Percentiles rank a stretch among this genome's conserved stretches.
phyloP scores from a whole-genome alignment of 139 green algal genomes.

The Micromonas pusilla region DNA sequence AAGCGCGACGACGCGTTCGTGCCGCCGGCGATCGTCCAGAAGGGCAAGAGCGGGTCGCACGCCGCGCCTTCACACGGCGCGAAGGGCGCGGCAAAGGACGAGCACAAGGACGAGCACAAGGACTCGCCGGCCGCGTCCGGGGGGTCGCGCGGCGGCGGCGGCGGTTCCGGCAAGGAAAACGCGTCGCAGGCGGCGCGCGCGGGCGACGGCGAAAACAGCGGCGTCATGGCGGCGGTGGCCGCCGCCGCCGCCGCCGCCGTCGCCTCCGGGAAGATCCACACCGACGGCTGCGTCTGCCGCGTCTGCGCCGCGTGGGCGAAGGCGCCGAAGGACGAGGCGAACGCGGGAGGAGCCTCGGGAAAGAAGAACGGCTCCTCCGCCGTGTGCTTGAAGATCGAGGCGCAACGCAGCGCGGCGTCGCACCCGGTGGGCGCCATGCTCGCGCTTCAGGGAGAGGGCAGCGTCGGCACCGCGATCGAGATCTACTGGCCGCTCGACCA shows the following conservation, averaged over 20 bases:
- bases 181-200: too few relatives aligned
- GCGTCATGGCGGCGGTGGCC: not conserved
- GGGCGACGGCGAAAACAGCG: not conserved
- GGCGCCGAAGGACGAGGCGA: too few relatives aligned
- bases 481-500: conserved; percentile 16
- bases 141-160: too few relatives aligned
- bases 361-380: not conserved
- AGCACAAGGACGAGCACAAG: not conserved
- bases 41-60: not conserved
- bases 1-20: not conserved
- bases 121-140: too few relatives aligned
- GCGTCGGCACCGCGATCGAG: not conserved
- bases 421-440: conserved; percentile 7
- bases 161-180: not conserved
- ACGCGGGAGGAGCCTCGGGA: too few relatives aligned
- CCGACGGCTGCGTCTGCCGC: not conserved
- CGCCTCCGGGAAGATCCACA: not conserved
- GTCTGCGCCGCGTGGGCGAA: too few relatives aligned
- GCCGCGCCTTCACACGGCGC: not conserved
- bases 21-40: not conserved
- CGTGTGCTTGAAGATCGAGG: not conserved
- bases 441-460: not conserved
- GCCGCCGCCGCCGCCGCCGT: not conserved
- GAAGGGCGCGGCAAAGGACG: not conserved
- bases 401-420: not conserved